Base-by-base conservation (phyloP, 2,329 filamentous ascomycete genomes). In the Fusarium globosum region DNA sequence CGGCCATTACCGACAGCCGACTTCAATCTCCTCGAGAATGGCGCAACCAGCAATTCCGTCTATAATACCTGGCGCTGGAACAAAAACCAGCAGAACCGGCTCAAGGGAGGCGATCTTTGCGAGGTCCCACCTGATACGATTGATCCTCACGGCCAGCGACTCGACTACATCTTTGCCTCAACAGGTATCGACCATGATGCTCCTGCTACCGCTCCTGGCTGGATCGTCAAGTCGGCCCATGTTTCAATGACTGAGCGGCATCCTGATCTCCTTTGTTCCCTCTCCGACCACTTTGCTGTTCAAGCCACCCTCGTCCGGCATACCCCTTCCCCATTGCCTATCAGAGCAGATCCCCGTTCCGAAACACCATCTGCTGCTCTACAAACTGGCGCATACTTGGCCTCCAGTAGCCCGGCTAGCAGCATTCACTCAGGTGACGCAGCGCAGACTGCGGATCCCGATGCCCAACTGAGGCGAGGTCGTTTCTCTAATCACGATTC, bases 31-130 rank as follows among this genome's bases (percentile, higher is more conserved):
- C 80, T 84, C 15, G 90, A 92, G 76, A 97, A 98, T 80, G 96
- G 96, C 30, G 91, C 92, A 30, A 97, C 96, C 4, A 97, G 94
- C 77, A 94, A 98, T 80, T 92, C 91, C 65, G 89, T 91, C 15
- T 90, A 93, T 78, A 98, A 98, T 82, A 97, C 96, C 7, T 99
- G 96, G 96, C 89, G 95, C 48, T 98, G 96, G 96, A 87, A 90
- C 65, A 90, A 93, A 77, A 85, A 85, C 21, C 87, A 93, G 77
- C 92, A 90, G 81, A 93, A 92, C 78, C 87, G 87, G 11, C 85
- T 97, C 6, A 87, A 88, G 16, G 89, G 88, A 46, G 88, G 88
- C 21, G 89, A 89, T 51, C 77, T 82, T 18, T 86, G 91, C 45
- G 77, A 80, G 39, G 86, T 97, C 12, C 86, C 92, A n/a, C 87